phyloP scores from a whole-genome alignment of 257 asterid genomes.

The Nicotiana obtusifolia region DNA sequence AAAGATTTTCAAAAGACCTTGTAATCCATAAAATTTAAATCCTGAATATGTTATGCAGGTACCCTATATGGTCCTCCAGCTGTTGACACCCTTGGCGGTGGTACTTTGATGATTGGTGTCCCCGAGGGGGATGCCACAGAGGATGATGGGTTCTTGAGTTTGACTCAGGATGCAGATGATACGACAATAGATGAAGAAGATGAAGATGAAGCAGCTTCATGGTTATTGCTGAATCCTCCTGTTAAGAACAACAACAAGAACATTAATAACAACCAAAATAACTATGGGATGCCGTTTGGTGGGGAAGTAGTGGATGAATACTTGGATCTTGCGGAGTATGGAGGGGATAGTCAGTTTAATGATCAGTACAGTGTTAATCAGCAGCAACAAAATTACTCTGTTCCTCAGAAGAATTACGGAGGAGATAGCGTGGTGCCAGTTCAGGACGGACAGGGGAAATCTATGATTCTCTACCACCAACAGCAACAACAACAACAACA shows the following conservation, averaged over 20 bases:
- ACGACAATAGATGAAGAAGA: conserved; percentile 32
- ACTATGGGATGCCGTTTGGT: conserved; percentile 22
- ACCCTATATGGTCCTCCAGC: conserved; percentile 23
- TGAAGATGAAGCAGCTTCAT: conserved; percentile 68
- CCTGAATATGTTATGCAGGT: neutral
- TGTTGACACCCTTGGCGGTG: neutral
- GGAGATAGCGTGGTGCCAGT: conserved; percentile 54
- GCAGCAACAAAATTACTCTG: conserved; percentile 28
- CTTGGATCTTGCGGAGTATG: conserved; percentile 49
- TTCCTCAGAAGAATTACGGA: conserved; percentile 35
- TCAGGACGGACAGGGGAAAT: conserved; percentile 21
- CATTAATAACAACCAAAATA: conserved; percentile 10
- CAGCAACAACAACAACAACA: conserved; percentile 16
- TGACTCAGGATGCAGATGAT: conserved; percentile 23
- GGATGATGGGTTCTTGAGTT: conserved; percentile 27
- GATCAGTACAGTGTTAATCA: conserved; percentile 21
- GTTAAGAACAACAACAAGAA: conserved; percentile 24
- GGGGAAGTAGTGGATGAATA: conserved; percentile 50
- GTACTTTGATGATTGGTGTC: conserved; percentile 8
- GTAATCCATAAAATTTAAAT: neutral
- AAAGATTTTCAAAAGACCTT: neutral
- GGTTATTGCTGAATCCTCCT: conserved; percentile 53
- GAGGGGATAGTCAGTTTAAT: conserved; percentile 28
- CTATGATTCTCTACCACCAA: conserved; percentile 13
- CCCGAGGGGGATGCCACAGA: conserved; percentile 12